Percentiles rank a stretch among this genome's conserved stretches.
Evolutionary conservation across 139 green algal species (phyloP).

Genomic region (Parachlorella kessleri): DNA sequence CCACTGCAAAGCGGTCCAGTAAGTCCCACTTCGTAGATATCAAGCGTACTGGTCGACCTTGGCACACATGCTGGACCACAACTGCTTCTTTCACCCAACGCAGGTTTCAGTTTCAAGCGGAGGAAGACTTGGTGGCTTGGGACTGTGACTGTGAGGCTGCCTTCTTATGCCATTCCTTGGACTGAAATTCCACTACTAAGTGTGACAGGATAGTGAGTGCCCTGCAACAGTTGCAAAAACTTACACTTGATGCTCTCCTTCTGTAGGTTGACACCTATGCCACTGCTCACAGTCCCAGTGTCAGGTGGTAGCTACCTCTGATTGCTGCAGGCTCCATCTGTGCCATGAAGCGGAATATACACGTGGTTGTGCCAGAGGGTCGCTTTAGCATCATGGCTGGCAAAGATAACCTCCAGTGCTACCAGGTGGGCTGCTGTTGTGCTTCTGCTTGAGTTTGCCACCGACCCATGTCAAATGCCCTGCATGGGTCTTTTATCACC

Average conservation of each 20-base stretch:
- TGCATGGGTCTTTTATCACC: neutral
- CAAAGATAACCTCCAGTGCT: conserved; percentile 30
- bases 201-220: neutral
- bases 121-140: conserved; percentile 34
- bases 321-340: conserved; percentile 54
- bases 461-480: no score
- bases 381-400: conserved; percentile 41
- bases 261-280: no score
- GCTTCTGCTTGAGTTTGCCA: neutral
- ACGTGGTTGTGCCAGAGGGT: conserved; percentile 45
- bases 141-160: conserved; percentile 53
- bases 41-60: no score
- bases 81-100: neutral
- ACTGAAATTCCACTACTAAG: neutral
- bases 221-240: neutral
- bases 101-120: conserved; percentile 45
- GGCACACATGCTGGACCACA: neutral
- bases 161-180: neutral
- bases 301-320: neutral
- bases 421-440: conserved; percentile 28
- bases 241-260: neutral
- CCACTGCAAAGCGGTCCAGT: conserved; percentile 43
- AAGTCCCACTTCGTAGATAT: neutral
- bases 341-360: conserved; percentile 54
- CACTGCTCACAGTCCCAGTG: neutral